Conservation (phyloP, 345 rosid genomes). For the Angophora floribunda region DNA sequence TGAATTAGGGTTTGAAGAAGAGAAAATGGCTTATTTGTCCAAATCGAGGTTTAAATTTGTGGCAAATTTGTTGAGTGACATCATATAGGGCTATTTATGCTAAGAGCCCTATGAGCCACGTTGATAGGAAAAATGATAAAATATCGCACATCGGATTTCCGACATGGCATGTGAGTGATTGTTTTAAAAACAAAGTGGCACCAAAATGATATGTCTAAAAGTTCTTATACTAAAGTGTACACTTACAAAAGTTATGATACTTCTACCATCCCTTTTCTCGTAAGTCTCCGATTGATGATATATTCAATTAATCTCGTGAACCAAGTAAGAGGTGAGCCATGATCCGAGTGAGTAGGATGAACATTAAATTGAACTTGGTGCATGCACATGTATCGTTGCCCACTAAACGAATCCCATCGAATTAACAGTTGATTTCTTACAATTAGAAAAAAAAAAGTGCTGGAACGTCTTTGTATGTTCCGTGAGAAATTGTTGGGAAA, state of each 20-base stretch:
- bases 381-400: not conserved
- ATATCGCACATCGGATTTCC: not conserved
- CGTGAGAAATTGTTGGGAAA: not conserved
- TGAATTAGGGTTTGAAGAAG: no score
- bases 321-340: not conserved
- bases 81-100: not conserved
- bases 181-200: not conserved
- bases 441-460: not conserved
- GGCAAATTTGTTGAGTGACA: not conserved
- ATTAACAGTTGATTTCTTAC: not conserved
- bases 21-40: not conserved
- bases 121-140: no score
- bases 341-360: not conserved
- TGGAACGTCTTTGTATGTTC: not conserved
- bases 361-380: not conserved
- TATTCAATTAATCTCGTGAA: accelerated
- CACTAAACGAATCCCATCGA: not conserved
- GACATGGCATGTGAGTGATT: not conserved
- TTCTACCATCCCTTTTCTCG: accelerated
- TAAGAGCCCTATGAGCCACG: accelerated
- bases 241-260: no score
- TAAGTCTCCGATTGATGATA: not conserved
- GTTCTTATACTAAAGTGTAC: accelerated
- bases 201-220: accelerated
- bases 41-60: no score